A percentile compares a stretch with the other conserved stretches of the same genome.
These are phyloP conservation scores for Ceratopteris richardii DNA, from an alignment of 75 land plant species.

Conservation along the genomic window DNA sequence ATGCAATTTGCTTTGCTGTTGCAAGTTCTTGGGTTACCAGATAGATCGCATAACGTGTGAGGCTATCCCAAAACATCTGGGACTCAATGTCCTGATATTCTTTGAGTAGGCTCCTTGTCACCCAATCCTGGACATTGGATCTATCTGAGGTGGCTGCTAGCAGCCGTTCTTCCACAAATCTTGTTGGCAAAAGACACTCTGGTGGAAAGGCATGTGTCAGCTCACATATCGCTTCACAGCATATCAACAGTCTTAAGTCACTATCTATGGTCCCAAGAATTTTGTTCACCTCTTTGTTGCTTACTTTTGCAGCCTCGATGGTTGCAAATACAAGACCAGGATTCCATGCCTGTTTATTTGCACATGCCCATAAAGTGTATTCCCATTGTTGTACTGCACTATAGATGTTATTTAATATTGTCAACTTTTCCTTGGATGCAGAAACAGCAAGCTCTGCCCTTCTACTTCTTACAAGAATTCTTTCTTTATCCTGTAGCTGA, in stretches of 20 bases:
- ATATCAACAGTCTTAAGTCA: background rate
- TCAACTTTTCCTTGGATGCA: slow-evolving; percentile 1
- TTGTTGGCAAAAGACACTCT: background rate
- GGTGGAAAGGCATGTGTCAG: background rate
- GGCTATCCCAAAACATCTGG: background rate
- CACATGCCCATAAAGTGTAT: background rate
- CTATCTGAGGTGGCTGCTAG: background rate
- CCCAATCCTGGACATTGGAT: background rate
- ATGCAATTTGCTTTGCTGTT: background rate
- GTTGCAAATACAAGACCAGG: background rate
- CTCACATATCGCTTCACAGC: slow-evolving; percentile 5
- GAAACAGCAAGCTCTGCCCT: background rate
- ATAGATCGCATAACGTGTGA: background rate
- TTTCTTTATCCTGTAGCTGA: background rate
- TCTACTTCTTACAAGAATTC: background rate
- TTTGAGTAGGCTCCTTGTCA: background rate
- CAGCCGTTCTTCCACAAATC: background rate
- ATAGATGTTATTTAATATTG: background rate
- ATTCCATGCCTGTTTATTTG: background rate
- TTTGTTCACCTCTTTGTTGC: background rate
- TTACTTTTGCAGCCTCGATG: slow-evolving; percentile 2
- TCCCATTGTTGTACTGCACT: background rate
- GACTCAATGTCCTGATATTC: background rate
- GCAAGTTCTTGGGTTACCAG: background rate
- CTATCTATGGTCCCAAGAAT: background rate